These are phyloP conservation scores for Phaffomyces antillensis DNA, from an alignment of 805 yeast genomes.

Conservation along the genomic window DNA sequence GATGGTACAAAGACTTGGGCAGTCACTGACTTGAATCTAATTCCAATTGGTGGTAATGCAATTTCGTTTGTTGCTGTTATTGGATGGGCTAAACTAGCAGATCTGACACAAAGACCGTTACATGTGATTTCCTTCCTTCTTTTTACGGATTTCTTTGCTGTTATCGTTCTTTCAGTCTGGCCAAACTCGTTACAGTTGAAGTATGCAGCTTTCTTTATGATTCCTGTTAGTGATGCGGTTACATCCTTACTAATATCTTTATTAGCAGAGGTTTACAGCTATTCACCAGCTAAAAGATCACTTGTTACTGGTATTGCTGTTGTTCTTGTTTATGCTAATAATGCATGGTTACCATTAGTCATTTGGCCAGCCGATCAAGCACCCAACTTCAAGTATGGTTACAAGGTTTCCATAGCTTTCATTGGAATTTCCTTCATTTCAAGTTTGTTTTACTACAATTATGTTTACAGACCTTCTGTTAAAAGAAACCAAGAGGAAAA, in stretches of 20 bases:
- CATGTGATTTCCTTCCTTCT: slow-evolving; percentile 2
- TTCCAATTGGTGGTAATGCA: slow-evolving; percentile 17
- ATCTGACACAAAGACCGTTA: slow-evolving; percentile 8
- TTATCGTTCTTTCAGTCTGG: slow-evolving; percentile 10
- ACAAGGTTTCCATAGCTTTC: slow-evolving; percentile 5
- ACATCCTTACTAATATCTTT: slow-evolving; percentile 9
- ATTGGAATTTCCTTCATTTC: not conserved
- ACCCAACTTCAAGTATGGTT: slow-evolving; percentile 36
- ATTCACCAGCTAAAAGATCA: slow-evolving; percentile 33
- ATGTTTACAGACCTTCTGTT: not conserved
- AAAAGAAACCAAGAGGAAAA: not conserved
- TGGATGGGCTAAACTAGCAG: slow-evolving; percentile 10
- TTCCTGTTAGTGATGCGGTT: slow-evolving; percentile 9
- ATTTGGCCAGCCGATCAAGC: slow-evolving; percentile 40
- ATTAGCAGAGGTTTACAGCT: slow-evolving; percentile 14
- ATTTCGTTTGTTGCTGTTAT: slow-evolving; percentile 11
- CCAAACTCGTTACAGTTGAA: slow-evolving; percentile 5
- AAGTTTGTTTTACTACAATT: not conserved
- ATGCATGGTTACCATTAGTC: slow-evolving; percentile 35
- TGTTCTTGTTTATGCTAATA: slow-evolving; percentile 35
- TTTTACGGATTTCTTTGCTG: slow-evolving; percentile 5
- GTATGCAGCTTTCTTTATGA: slow-evolving; percentile 12
- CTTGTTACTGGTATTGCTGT: slow-evolving; percentile 35
- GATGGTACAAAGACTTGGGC: slow-evolving; percentile 11
- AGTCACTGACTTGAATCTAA: slow-evolving; percentile 11